Evolutionary conservation across 768 basidiomycete species (phyloP).

Genomic region (Boletus pseudo-olivaceus): DNA sequence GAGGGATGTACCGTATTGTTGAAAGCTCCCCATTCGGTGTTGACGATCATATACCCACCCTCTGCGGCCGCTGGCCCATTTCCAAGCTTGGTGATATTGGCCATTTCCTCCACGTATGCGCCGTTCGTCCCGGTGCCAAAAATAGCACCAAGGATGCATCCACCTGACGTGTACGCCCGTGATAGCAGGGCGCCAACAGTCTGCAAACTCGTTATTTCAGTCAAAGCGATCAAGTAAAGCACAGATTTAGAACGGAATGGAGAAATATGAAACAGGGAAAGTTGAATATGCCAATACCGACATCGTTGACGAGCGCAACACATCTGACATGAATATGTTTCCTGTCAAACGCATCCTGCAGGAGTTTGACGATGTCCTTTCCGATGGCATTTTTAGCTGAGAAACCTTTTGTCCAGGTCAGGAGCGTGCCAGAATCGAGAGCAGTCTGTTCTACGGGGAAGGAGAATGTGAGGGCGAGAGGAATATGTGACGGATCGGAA

Average conservation of each 20-base stretch:
- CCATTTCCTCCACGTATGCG: constrained; percentile 88
- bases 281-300: constrained; percentile 46
- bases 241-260: not conserved
- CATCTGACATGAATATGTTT: constrained; percentile 92
- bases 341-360: constrained; percentile 89
- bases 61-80: constrained; percentile 55
- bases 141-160: constrained; percentile 85
- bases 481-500: constrained; percentile 44
- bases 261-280: not conserved
- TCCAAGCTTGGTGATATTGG: constrained; percentile 80
- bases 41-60: constrained; percentile 87
- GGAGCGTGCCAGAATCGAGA: constrained; percentile 80
- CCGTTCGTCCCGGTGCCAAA: constrained; percentile 99
- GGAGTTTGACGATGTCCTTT: constrained; percentile 81
- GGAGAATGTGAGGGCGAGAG: constrained; percentile 92
- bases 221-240: not conserved
- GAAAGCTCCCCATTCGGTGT: constrained; percentile 98
- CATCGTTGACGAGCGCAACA: constrained; percentile 92
- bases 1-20: constrained; percentile 76
- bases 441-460: constrained; percentile 98
- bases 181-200: constrained; percentile 95
- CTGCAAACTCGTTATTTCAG: constrained; percentile 37
- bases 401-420: constrained; percentile 97
- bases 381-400: constrained; percentile 87
- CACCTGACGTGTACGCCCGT: constrained; percentile 89